Conservation (phyloP, 1,284 basidiomycete genomes). For the Moniliophthora roreri region DNA sequence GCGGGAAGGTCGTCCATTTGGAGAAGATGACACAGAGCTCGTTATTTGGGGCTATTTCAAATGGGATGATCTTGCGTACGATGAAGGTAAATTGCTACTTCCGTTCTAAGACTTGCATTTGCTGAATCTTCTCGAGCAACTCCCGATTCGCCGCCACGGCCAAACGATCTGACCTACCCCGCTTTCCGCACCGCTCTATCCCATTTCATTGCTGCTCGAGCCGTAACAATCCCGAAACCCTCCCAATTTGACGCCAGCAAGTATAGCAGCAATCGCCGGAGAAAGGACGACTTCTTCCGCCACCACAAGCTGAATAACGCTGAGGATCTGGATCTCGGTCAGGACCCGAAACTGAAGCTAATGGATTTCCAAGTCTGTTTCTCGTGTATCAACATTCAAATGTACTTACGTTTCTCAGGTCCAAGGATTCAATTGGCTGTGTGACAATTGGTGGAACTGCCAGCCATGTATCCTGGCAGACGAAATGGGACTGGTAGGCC, state of each 20-base stretch:
- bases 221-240: slow-evolving; percentile 59
- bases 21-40: slow-evolving; percentile 50
- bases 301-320: slow-evolving; percentile 47
- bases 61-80: slow-evolving; percentile 89
- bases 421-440: slow-evolving; percentile 92
- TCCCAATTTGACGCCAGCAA: slow-evolving; percentile 32
- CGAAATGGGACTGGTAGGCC: slow-evolving; percentile 89
- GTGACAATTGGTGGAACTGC: slow-evolving; percentile 84
- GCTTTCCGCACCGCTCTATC: slow-evolving; percentile 68
- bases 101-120: slow-evolving; percentile 10
- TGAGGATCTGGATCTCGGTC: slow-evolving; percentile 63
- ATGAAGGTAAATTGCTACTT: slow-evolving; percentile 60
- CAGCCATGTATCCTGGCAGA: slow-evolving; percentile 95
- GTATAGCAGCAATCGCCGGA: slow-evolving; percentile 44
- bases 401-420: slow-evolving; percentile 47
- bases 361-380: slow-evolving; percentile 80
- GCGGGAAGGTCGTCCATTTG: slow-evolving; percentile 43
- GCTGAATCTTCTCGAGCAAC: slow-evolving; percentile 53
- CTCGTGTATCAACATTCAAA: not conserved
- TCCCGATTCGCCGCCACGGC: slow-evolving; percentile 85
- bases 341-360: slow-evolving; percentile 58
- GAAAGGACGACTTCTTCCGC: slow-evolving; percentile 44
- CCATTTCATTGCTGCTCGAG: slow-evolving; percentile 63
- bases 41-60: slow-evolving; percentile 85
- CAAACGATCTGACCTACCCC: slow-evolving; percentile 52